Percentiles rank a stretch among this genome's conserved stretches.
These are phyloP conservation scores for Theobroma grandiflorum DNA, from an alignment of 441 rosid genomes.

Conservation along the genomic window DNA sequence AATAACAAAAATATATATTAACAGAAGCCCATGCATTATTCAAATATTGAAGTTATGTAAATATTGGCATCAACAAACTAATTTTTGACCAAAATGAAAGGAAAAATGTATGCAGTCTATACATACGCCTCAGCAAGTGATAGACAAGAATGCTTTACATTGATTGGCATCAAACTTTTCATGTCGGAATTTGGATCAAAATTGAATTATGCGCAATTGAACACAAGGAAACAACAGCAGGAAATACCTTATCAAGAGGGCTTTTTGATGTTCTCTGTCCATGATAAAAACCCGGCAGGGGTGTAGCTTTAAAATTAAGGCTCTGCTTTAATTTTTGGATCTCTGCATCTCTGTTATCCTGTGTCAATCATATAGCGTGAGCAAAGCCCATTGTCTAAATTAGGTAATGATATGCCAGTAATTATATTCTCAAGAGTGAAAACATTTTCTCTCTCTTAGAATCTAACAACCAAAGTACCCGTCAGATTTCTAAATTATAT, in stretches of 20 bases:
- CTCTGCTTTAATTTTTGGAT: slow-evolving; percentile 50
- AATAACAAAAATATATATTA: neutral
- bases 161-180: slow-evolving; percentile 7
- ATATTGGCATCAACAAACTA: neutral
- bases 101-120: no score
- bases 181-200: neutral
- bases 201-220: neutral
- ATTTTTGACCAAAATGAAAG: neutral
- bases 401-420: neutral
- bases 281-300: slow-evolving; percentile 53
- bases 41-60: neutral
- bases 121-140: neutral
- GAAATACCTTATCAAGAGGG: slow-evolving; percentile 56
- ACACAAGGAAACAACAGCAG: neutral
- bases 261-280: slow-evolving; percentile 47
- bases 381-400: slow-evolving; percentile 9
- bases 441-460: neutral
- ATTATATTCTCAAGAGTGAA: neutral
- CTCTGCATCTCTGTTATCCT: slow-evolving; percentile 65
- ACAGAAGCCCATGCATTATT: neutral
- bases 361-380: slow-evolving; percentile 32
- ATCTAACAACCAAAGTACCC: neutral
- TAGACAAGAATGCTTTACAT: neutral
- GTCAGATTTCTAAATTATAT: neutral
- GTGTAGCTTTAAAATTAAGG: slow-evolving; percentile 57